Percentiles rank a stretch among this genome's conserved stretches.
Conservation (phyloP, 148 eudicot species). For the Camellia granthamiana region DNA sequence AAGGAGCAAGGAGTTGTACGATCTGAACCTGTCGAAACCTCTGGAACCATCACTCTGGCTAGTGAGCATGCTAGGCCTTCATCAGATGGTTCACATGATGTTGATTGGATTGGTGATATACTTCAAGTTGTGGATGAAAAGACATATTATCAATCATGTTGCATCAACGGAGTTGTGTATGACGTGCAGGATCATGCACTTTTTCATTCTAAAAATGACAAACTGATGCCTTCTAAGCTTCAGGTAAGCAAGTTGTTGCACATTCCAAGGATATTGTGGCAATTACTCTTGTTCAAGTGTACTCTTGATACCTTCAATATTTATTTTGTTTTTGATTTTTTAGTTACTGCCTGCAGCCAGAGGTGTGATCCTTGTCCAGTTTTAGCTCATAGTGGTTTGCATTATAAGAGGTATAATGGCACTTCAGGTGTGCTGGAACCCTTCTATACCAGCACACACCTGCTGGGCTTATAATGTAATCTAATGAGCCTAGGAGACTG, state of each 20-base stretch:
- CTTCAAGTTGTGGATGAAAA: slow-evolving; percentile 51
- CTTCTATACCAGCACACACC: not conserved
- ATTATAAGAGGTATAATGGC: not conserved
- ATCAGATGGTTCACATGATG: slow-evolving; percentile 42
- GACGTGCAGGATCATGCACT: slow-evolving; percentile 64
- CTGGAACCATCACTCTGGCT: slow-evolving; percentile 25
- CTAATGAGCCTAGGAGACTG: not conserved
- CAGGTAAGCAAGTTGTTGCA: slow-evolving; percentile 24
- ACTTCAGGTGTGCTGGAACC: slow-evolving; percentile 4
- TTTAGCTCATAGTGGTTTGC: not conserved
- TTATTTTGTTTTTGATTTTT: not conserved
- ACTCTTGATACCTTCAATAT: not conserved
- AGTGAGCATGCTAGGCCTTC: slow-evolving; percentile 32
- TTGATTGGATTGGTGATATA: slow-evolving; percentile 75
- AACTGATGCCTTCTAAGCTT: slow-evolving; percentile 60
- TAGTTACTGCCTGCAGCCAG: slow-evolving; percentile 3
- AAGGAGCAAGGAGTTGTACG: slow-evolving; percentile 27
- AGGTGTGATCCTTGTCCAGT: not conserved
- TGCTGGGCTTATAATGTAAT: not conserved
- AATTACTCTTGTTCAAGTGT: not conserved
- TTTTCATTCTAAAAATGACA: slow-evolving; percentile 39
- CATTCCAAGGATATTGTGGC: not conserved
- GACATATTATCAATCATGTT: slow-evolving; percentile 64
- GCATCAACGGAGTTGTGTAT: slow-evolving; percentile 59
- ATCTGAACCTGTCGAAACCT: slow-evolving; percentile 28